Base-by-base conservation (phyloP, 2,329 filamentous ascomycete genomes). In the Sporothrix euskadiensis region DNA sequence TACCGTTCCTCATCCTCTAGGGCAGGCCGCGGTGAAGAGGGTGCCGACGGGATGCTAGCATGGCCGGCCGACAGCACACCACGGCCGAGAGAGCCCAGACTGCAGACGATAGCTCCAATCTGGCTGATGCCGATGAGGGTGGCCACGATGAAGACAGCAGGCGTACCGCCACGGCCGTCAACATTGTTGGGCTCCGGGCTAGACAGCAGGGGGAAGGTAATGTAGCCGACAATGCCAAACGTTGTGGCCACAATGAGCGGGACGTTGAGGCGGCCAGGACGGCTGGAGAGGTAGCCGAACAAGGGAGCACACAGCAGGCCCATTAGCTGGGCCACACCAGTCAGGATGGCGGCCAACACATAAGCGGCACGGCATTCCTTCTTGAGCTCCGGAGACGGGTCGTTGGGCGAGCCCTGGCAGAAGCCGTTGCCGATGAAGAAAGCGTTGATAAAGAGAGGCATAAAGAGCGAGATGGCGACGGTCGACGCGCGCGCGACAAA, bases 61-160 rank as follows among this genome's bases (percentile, higher is more conserved):
- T 88, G 65, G 49, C 73, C 75, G 7, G 83, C 84, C 5, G 84
- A 83, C 30, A 97, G 85, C 30, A 98, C 91, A 4, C 94, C 94
- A 19, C 90, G 89, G 52, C 94, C 94, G 2, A 99, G 87, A 0
- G 96, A 89, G 0, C 93, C 94, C n/a, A 99, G 87, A 76, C 93
- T 97, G 83, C 94, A 98, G 0, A 99, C 96, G 74, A 99, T 98
- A 12, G 94, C 92, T 1, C 95, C 96, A 75, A 99, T 98, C 82
- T 99, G 96, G 78, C 93, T 97, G 79, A 97, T 89, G 16, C 96
- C 96, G 54, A 98, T 89, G 22, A 97, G 83, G 0, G 91, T 88
- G 57, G 94, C 93, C 19, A 95, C 88, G 14, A 94, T 76, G 79
- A 97, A 94, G 19, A 97, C 89, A 12, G 83, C 84, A 0, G 88